Conservation (phyloP, 352 stramenopile species). For the Phytopythium vexans region DNA sequence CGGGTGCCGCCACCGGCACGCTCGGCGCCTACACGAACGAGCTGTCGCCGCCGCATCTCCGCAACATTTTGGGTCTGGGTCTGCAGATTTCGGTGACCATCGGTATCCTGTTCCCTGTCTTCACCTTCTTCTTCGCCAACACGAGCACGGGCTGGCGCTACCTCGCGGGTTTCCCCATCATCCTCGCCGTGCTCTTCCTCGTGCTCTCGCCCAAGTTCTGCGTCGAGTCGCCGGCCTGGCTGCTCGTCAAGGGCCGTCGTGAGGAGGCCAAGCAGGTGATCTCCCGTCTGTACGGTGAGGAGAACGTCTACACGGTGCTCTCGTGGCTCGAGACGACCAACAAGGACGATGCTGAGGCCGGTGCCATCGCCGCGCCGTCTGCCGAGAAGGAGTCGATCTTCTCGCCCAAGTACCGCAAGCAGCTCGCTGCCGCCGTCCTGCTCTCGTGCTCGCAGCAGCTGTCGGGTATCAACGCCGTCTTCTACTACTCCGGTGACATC, state of each 20-base stretch:
- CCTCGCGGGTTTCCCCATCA: too few species aligned
- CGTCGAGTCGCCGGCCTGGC: too few species aligned
- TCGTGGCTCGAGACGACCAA: slow-evolving; percentile 16
- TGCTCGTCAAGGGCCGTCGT: slow-evolving; percentile 14
- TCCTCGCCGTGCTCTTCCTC: too few species aligned
- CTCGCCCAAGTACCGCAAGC: slow-evolving; percentile 17
- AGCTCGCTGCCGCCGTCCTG: slow-evolving; percentile 9
- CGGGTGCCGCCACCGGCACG: slow-evolving; percentile 9
- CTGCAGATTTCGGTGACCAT: too few species aligned
- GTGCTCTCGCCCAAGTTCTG: too few species aligned
- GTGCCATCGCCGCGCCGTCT: too few species aligned
- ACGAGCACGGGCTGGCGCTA: too few species aligned
- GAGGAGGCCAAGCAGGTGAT: slow-evolving; percentile 15
- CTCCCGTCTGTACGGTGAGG: slow-evolving; percentile 13
- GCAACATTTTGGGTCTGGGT: too few species aligned
- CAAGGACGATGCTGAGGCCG: slow-evolving; percentile 7
- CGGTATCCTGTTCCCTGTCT: too few species aligned
- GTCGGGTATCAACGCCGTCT: slow-evolving; percentile 28
- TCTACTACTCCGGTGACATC: too few species aligned
- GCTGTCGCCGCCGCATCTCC: too few species aligned
- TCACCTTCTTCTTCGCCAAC: too few species aligned
- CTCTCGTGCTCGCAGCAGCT: slow-evolving; percentile 20
- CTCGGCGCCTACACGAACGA: slow-evolving; percentile 27
- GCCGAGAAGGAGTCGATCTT: slow-evolving; percentile 27
- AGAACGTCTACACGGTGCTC: slow-evolving; percentile 14